phyloP scores from a whole-genome alignment of 257 asterid species.

The Fraxinus americana region DNA sequence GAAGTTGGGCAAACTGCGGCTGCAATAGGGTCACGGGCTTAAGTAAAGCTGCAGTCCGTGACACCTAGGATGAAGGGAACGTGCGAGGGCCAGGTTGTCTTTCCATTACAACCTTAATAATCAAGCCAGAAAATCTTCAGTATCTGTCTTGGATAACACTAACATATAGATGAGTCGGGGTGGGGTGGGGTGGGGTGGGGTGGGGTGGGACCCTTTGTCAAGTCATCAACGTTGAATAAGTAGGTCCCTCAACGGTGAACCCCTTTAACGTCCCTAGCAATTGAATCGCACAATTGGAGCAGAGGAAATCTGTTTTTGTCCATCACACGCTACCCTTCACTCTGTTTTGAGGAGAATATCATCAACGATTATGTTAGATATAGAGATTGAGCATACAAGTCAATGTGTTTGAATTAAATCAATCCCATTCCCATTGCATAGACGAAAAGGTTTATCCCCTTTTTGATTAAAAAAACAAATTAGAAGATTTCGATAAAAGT shows the following conservation, averaged over 20 bases:
- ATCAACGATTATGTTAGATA: too few species aligned
- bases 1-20: too few species aligned
- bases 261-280: conserved; percentile 20
- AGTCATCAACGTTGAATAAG: conserved; percentile 23
- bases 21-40: too few species aligned
- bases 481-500: too few species aligned
- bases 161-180: background rate
- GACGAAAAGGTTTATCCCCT: too few species aligned
- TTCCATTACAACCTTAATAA: conserved; percentile 1
- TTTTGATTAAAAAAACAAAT: too few species aligned
- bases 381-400: too few species aligned
- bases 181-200: too few species aligned
- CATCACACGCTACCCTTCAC: conserved; percentile 4
- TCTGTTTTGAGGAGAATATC: too few species aligned
- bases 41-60: too few species aligned
- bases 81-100: conserved; percentile 58
- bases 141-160: conserved; percentile 17
- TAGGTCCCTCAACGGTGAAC: conserved; percentile 29
- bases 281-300: conserved; percentile 17
- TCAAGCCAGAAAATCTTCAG: background rate
- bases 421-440: too few species aligned
- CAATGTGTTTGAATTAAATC: too few species aligned
- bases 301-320: background rate
- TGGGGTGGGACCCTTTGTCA: conserved; percentile 9
- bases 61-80: conserved; percentile 54